Evolutionary conservation across 805 yeast species (phyloP), one percentile per base, ranked within the genome.

Genomic region (Starmerella asiatica): DNA sequence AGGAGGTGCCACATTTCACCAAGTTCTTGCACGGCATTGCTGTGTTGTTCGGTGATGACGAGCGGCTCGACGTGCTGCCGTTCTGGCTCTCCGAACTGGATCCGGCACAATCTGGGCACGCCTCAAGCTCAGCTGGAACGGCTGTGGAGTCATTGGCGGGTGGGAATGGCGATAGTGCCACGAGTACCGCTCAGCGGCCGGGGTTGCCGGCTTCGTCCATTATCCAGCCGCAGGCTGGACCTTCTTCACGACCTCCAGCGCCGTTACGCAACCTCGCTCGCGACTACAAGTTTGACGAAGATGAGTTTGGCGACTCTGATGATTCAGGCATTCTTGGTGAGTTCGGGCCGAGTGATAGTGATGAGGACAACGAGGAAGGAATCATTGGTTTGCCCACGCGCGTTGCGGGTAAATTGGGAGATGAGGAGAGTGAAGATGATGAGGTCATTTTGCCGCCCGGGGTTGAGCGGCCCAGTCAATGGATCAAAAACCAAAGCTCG

Each of bases 21-120:
- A 83, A 85, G 61, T 88, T 81, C 57, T 70, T 88, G 50, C 98
- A 88, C 58, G 97, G 97, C 62, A 74, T 85, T 42, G 85, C 95
- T 4, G 70, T 84, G 2, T 68, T 88, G 46, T 88, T 77, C 56
- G 73, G 84, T 39, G 97, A 88, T 56, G 91, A 83, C 57, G 96
- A 88, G 53, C 78, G 79, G 50, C 69, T 88, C 55, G 94, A 84
- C 56, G 76, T 79, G 47, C 68, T 88, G 46, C 98, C 98, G 40
- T 81, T 85, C 59, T 88, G 98, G 98, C 69, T 84, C 49, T 82
- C 93, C 43, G 96, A 88, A 45, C 65, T 91, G 52, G 96, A 83
- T 51, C 24, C 41, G 9, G 27, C n/a, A 19, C 21, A 29, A 15
- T 16, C 16, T 8, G 66, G 63, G 40, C 88, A 80, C 57, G 77